A percentile compares a stretch with the other conserved stretches of the same genome.
Evolutionary conservation across 1,139 yeast genomes (phyloP).

Genomic region (Saccharomycopsis hybrid): DNA sequence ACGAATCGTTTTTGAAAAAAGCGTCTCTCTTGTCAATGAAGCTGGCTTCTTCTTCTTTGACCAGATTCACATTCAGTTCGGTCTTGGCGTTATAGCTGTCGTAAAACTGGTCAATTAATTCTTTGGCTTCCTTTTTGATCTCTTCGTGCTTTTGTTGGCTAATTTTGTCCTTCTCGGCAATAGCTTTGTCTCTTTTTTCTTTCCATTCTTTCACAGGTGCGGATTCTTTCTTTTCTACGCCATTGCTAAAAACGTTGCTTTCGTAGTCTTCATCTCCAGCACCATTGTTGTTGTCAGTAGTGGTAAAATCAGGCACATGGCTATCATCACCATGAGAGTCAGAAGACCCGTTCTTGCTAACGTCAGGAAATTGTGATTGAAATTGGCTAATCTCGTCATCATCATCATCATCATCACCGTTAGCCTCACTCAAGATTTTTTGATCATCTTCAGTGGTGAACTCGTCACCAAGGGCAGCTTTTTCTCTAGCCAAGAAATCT

Average conservation of each 20-base stretch:
- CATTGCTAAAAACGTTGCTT: not conserved
- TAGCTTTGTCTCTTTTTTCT: constrained; percentile 74
- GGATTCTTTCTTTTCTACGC: not conserved
- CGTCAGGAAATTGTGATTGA: constrained; percentile 64
- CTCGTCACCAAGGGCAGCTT: constrained; percentile 71
- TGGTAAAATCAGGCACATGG: constrained; percentile 10
- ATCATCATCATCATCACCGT: constrained; percentile 49
- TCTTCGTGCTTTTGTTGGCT: constrained; percentile 62
- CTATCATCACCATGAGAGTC: not conserved
- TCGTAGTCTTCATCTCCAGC: constrained; percentile 23
- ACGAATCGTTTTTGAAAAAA: constrained; percentile 54
- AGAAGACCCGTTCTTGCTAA: constrained; percentile 27
- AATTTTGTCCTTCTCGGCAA: constrained; percentile 72
- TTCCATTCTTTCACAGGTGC: constrained; percentile 69
- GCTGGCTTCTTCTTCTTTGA: constrained; percentile 61
- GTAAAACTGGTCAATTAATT: constrained; percentile 87
- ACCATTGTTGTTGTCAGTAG: constrained; percentile 24
- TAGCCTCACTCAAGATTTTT: constrained; percentile 38
- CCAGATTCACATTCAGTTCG: constrained; percentile 61
- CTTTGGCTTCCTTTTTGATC: constrained; percentile 71
- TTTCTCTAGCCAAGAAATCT: constrained; percentile 81
- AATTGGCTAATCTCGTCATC: constrained; percentile 61
- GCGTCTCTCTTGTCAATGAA: constrained; percentile 74
- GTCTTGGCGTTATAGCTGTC: constrained; percentile 86
- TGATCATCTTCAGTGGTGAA: constrained; percentile 64